Percentiles rank a stretch among this genome's conserved stretches.
Evolutionary conservation across 164 flowering plant genomes (phyloP).

Genomic region (Akebia trifoliata): DNA sequence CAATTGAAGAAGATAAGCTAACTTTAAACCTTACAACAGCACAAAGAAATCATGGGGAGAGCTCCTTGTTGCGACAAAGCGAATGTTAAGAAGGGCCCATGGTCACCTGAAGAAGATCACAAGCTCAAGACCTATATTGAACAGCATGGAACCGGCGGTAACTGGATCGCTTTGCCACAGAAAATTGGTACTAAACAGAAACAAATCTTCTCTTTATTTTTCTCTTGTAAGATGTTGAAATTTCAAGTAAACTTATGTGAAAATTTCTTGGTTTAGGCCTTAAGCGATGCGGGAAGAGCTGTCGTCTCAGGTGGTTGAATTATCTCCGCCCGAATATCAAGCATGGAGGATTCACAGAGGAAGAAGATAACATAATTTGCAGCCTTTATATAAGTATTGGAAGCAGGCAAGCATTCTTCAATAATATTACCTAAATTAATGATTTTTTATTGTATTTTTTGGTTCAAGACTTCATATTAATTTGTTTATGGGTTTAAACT

Average conservation of each 20-base stretch:
- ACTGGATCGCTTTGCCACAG: conserved; percentile 88
- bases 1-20: background rate
- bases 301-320: conserved; percentile 83
- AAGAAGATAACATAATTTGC: conserved; percentile 86
- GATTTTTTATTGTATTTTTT: too few relatives aligned
- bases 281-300: conserved; percentile 88
- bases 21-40: background rate
- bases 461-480: too few relatives aligned
- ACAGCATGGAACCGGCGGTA: conserved; percentile 69
- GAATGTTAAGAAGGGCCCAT: conserved; percentile 86
- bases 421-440: too few relatives aligned
- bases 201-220: too few relatives aligned
- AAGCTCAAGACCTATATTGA: conserved; percentile 67
- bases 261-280: conserved; percentile 48
- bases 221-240: too few relatives aligned
- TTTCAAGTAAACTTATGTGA: too few relatives aligned
- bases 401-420: too few relatives aligned
- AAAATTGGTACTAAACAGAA: too few relatives aligned
- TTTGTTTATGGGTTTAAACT: too few relatives aligned
- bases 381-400: conserved; percentile 73
- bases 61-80: conserved; percentile 95
- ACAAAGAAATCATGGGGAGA: conserved; percentile 60
- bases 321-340: conserved; percentile 82
- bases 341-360: conserved; percentile 85
- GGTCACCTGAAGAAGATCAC: conserved; percentile 93